Percentiles rank a stretch among this genome's conserved stretches.
phyloP scores from a whole-genome alignment of 345 rosid genomes.

The Heritiera littoralis region DNA sequence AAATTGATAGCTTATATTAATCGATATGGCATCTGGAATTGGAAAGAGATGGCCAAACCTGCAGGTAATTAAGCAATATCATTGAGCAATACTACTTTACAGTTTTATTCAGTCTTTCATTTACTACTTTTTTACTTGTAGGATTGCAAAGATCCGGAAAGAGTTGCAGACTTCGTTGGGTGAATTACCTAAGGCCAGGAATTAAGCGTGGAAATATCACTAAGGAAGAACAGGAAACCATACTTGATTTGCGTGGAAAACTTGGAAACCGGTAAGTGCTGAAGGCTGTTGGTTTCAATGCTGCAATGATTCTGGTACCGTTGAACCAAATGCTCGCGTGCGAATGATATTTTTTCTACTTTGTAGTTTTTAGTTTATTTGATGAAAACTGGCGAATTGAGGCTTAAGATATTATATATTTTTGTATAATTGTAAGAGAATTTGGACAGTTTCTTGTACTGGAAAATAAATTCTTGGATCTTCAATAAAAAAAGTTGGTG shows the following conservation, averaged over 20 bases:
- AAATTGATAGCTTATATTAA: slow-evolving; percentile 34
- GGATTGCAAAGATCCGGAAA: slow-evolving; percentile 60
- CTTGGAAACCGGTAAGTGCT: slow-evolving; percentile 51
- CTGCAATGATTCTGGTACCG: not conserved
- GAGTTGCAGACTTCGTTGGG: slow-evolving; percentile 77
- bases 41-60: slow-evolving; percentile 42
- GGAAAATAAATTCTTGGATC: not conserved
- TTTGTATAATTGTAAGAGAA: not conserved
- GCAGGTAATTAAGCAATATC: slow-evolving; percentile 35
- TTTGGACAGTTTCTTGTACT: not conserved
- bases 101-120: not conserved
- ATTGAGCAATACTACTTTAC: not conserved
- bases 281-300: not conserved
- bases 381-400: not conserved
- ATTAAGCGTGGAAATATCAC: slow-evolving; percentile 60
- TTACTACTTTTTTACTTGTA: slow-evolving; percentile 23
- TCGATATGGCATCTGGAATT: slow-evolving; percentile 42
- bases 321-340: not conserved
- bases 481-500: too few species aligned
- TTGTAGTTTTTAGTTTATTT: not conserved
- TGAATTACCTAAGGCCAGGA: slow-evolving; percentile 59
- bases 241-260: slow-evolving; percentile 40
- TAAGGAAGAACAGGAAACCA: slow-evolving; percentile 47
- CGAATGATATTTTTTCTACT: not conserved
- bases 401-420: not conserved